Base-by-base conservation (phyloP, 2,329 filamentous ascomycete genomes). In the Colletotrichum eremochloae region DNA sequence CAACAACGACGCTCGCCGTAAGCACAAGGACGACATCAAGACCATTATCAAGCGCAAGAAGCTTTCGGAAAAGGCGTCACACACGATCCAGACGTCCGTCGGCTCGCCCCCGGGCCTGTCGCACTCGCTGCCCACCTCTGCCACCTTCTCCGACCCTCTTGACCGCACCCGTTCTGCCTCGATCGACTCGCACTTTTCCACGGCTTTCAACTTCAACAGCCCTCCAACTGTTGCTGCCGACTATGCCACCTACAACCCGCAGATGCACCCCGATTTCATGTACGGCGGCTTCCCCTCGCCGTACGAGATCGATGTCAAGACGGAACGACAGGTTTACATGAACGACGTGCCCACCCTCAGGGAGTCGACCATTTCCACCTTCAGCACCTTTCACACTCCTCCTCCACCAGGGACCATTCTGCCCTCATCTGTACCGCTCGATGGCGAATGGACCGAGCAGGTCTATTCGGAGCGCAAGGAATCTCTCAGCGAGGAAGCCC, bases 11-110 rank as follows among this genome's bases (percentile, higher is more conserved):
- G 91, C 93, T 79, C 89, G 96, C 76, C 90, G 92, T 77, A 86
- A 91, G 68, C 94, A 98, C 82, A 99, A 98, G 85, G 96, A 98
- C 80, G 86, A 92, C 76, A 97, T 99, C 88, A 99, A 99, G 88
- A 92, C 93, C 83, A 94, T 96, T 83, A 98, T 99, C 87, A 98
- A 97, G 90, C 91, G 92, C 81, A 98, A 96, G 81, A 98, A 98
- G 89, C 88, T 97, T 76, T 91, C 92, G 36, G 96, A 98, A 84
- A 97, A 97, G 90, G 87, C 90, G 64, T 87, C 90, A 64, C 84
- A 87, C 78, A 85, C 84, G 56, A 86, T 89, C 68, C 85, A 87
- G 75, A 87, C 86, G 66, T 85, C 88, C 52, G 84, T 89, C 76
- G 86, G 89, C 81, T 93, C 93, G 68, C 94, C 94, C 75, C 93